Conservation (phyloP, 2,329 filamentous ascomycete species). For the Ceratocystis ficicola region DNA sequence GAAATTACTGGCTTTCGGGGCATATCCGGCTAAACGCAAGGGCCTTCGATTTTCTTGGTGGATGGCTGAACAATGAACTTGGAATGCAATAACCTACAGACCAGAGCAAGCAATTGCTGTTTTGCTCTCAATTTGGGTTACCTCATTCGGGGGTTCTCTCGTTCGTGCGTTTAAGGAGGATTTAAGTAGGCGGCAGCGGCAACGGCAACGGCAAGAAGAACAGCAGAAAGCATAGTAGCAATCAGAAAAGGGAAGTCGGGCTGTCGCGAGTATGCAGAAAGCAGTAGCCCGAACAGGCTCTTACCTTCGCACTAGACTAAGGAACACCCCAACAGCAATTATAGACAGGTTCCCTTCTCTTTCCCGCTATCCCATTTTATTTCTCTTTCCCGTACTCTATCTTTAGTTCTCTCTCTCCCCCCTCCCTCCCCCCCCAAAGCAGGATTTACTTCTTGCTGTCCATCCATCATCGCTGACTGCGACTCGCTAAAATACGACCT, state of each 20-base stretch:
- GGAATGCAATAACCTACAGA: neutral
- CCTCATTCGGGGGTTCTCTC: neutral
- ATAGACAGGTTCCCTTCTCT: neutral
- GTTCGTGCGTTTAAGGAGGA: neutral
- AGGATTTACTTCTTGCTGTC: neutral
- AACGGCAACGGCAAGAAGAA: neutral
- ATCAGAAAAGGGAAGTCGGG: no score
- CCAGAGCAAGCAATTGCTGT: neutral
- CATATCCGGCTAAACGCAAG: slow-evolving; percentile 2
- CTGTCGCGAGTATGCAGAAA: neutral
- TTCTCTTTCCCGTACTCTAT: neutral
- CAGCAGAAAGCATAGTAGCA: neutral
- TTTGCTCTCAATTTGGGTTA: neutral
- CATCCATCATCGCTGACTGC: neutral
- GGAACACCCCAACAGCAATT: neutral
- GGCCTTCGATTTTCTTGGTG: neutral
- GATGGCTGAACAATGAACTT: neutral
- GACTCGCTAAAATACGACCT: neutral
- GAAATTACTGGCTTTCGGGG: neutral
- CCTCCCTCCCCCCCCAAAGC: neutral
- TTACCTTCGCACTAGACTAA: slow-evolving; percentile 11
- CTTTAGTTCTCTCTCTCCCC: neutral
- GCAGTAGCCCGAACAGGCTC: neutral
- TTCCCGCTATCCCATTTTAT: neutral
- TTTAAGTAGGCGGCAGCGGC: neutral